Conservation (phyloP, 805 yeast species). For the Ogataea paradorogensis region DNA sequence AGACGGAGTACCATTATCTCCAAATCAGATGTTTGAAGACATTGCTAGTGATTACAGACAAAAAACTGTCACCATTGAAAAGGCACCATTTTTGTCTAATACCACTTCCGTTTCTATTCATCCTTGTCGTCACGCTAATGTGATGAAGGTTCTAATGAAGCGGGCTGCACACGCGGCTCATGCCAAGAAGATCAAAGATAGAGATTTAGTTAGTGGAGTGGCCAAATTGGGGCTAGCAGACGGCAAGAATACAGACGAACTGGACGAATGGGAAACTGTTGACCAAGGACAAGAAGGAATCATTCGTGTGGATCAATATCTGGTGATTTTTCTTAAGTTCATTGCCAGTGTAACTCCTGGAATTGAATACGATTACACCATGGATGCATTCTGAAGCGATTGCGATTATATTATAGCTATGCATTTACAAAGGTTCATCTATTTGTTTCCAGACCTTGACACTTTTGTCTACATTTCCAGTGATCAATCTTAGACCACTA, state of each 20-base stretch:
- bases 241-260: conserved; percentile 32
- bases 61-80: conserved; percentile 95
- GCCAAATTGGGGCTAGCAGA: conserved; percentile 47
- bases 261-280: conserved; percentile 52
- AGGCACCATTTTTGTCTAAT: conserved; percentile 76
- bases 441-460: conserved; percentile 68
- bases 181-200: conserved; percentile 32
- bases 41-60: conserved; percentile 88
- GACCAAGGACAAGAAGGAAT: conserved; percentile 35
- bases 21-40: conserved; percentile 92
- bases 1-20: conserved; percentile 81
- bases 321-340: conserved; percentile 85
- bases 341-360: conserved; percentile 98
- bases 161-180: conserved; percentile 54
- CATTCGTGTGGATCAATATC: conserved; percentile 85
- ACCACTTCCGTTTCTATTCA: conserved; percentile 86
- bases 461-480: conserved; percentile 90
- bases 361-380: conserved; percentile 96
- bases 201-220: conserved; percentile 39
- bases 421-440: conserved; percentile 21
- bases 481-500: conserved; percentile 75
- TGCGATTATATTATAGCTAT: neutral
- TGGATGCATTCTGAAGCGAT: conserved; percentile 70
- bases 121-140: conserved; percentile 94
- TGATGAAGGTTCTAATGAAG: conserved; percentile 84